phyloP scores from a whole-genome alignment of 2,329 filamentous ascomycete genomes.

The Aspergillus tubingensis region DNA sequence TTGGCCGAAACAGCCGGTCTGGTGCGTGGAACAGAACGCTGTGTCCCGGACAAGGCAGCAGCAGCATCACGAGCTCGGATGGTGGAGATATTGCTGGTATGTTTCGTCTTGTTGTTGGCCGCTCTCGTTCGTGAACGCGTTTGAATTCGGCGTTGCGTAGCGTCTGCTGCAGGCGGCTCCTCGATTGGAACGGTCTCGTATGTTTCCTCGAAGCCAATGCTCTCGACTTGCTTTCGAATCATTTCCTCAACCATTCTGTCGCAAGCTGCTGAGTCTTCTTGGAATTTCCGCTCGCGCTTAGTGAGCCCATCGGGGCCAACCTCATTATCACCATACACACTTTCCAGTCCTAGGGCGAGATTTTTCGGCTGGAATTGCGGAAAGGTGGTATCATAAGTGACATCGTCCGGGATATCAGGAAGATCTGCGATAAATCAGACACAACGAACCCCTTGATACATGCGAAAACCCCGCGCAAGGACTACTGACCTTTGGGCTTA shows the following conservation, averaged over 20 bases:
- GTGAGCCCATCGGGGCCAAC: slow-evolving; percentile 60
- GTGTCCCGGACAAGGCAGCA: slow-evolving; percentile 37
- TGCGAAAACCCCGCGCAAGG: not conserved
- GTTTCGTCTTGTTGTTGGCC: slow-evolving; percentile 25
- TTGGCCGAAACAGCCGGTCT: slow-evolving; percentile 33
- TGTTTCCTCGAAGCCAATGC: slow-evolving; percentile 61
- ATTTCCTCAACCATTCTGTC: slow-evolving; percentile 66
- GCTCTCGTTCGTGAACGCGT: slow-evolving; percentile 28
- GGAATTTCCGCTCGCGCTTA: slow-evolving; percentile 68
- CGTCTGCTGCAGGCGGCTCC: slow-evolving; percentile 38
- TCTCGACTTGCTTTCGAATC: slow-evolving; percentile 67
- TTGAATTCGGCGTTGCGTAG: slow-evolving; percentile 29
- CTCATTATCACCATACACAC: slow-evolving; percentile 52
- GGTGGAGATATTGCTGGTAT: slow-evolving; percentile 39
- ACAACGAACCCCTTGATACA: not conserved
- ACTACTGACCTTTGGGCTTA: slow-evolving; percentile 55
- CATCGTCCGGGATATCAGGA: slow-evolving; percentile 48
- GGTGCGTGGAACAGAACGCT: slow-evolving; percentile 36
- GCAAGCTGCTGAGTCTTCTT: slow-evolving; percentile 63
- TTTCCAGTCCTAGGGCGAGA: slow-evolving; percentile 54
- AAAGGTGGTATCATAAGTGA: slow-evolving; percentile 52
- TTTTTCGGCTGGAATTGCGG: slow-evolving; percentile 57
- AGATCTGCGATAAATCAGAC: slow-evolving; percentile 43
- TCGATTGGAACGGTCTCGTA: slow-evolving; percentile 52
- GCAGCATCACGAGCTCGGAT: slow-evolving; percentile 45